These are phyloP conservation scores for Rugosomyces carneus DNA, from an alignment of 1,284 basidiomycete species.

Conservation along the genomic window DNA sequence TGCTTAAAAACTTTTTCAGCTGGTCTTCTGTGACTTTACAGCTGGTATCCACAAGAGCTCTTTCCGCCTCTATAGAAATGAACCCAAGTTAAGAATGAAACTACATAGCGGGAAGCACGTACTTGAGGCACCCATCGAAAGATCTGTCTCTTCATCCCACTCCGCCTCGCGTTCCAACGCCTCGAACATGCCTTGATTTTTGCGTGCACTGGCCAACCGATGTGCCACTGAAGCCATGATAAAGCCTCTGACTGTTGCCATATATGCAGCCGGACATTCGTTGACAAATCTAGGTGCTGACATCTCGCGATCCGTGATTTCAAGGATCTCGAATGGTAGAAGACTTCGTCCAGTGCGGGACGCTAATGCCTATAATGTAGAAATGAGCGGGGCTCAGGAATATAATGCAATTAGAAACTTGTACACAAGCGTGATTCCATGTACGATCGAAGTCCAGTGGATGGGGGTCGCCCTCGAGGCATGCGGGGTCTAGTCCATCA, in stretches of 20 bases:
- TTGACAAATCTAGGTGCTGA: slow-evolving; percentile 53
- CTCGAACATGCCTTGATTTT: slow-evolving; percentile 79
- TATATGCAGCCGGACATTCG: slow-evolving; percentile 74
- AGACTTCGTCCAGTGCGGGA: slow-evolving; percentile 57
- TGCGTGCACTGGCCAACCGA: slow-evolving; percentile 65
- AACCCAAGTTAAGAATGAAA: slow-evolving; percentile 2
- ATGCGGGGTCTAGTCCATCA: slow-evolving; percentile 95
- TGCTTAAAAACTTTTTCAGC: slow-evolving; percentile 73
- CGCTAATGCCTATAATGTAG: slow-evolving; percentile 49
- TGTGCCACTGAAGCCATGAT: slow-evolving; percentile 66
- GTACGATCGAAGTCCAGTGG: slow-evolving; percentile 88
- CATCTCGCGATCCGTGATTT: slow-evolving; percentile 67
- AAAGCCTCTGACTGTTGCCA: slow-evolving; percentile 73
- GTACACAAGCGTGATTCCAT: slow-evolving; percentile 84
- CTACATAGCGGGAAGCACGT: slow-evolving; percentile 17
- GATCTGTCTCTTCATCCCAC: slow-evolving; percentile 75
- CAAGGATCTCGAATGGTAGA: slow-evolving; percentile 84
- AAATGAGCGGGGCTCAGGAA: background rate
- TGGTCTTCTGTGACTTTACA: slow-evolving; percentile 86
- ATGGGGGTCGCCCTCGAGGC: slow-evolving; percentile 89
- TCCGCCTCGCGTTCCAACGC: slow-evolving; percentile 72
- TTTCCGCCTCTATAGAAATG: slow-evolving; percentile 45
- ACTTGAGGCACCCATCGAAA: slow-evolving; percentile 74
- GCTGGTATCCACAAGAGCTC: slow-evolving; percentile 80
- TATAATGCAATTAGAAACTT: slow-evolving; percentile 21